Base-by-base conservation (phyloP, 495 filamentous ascomycete genomes). In the Hypomontagnella submonticulosa region DNA sequence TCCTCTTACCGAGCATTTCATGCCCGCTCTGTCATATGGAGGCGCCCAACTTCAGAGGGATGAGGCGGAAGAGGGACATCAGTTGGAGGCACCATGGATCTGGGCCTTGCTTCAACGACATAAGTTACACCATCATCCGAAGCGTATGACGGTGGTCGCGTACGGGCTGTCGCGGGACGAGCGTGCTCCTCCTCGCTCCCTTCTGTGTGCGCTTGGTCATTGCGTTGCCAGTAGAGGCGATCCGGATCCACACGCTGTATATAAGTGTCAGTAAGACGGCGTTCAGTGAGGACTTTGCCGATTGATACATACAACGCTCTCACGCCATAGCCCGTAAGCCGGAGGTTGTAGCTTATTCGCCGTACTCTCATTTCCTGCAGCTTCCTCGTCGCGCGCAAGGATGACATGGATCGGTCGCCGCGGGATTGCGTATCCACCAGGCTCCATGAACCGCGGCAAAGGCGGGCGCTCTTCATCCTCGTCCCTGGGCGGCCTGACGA, bases 271-370 rank as follows among this genome's bases (percentile, higher is more conserved):
- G 59, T 9, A 49, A 38, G 57, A n/a, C 3, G 51, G 30, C 48
- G n/a, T n/a, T n/a, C n/a, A n/a, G n/a, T 3, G 34, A 40, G 4
- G 12, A 11, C 34, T 10, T 13, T 20, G 32, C 1, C 19, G 13
- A 43, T 41, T n/a, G 4, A 16, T 47, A 87, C 88, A 74, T 85
- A 92, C 90, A 77, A 95, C 90, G 73, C 88, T 91, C 73, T 86
- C 84, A 59, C 90, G 80, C 92, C 92, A 97, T 8, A 90, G 72
- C 1, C 92, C 92, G 75, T 97, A 97, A n/a, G 92, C 91, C 12
- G 92, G 92, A 32, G 92, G 92, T 12, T 90, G 88, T 30, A 82
- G 57, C 71, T 87, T 88, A 37, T 81, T 79, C 0, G 79, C 73
- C 23, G 80, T 78, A 61, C 78, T 81, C 66, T 83, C 73, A 55